phyloP scores from a whole-genome alignment of 2,329 filamentous ascomycete genomes.

The Rhynchosporium agropyri region DNA sequence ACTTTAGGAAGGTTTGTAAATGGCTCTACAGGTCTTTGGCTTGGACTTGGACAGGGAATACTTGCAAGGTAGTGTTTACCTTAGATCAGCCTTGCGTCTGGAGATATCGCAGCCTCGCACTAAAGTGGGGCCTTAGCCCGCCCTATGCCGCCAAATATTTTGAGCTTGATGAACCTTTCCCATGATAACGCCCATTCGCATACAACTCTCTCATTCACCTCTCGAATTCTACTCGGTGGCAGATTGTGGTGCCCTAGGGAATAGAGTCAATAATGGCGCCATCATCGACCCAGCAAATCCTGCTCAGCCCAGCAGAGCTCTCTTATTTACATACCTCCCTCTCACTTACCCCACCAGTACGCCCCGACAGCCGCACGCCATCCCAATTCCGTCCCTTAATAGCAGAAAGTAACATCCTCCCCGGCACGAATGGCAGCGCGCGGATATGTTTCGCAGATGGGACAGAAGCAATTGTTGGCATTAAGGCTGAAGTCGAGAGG shows the following conservation, averaged over 20 bases:
- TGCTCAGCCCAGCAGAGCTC: constrained; percentile 93
- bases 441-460: constrained; percentile 94
- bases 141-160: constrained; percentile 14
- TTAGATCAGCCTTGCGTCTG: constrained; percentile 25
- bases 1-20: background rate
- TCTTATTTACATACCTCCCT: constrained; percentile 93
- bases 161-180: constrained; percentile 13
- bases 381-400: constrained; percentile 89
- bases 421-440: constrained; percentile 87
- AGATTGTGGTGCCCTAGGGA: too few relatives aligned
- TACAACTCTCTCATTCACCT: background rate
- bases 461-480: constrained; percentile 91
- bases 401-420: constrained; percentile 88
- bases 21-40: background rate
- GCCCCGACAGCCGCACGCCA: constrained; percentile 80
- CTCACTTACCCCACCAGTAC: constrained; percentile 77
- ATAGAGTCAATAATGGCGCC: constrained; percentile 53
- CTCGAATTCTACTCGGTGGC: background rate
- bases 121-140: background rate
- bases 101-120: constrained; percentile 16
- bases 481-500: constrained; percentile 92
- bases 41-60: background rate
- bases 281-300: constrained; percentile 59
- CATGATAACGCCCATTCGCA: background rate
- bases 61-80: background rate